Conservation (phyloP, 306 rosid species). For the Trifolium subterraneum region DNA sequence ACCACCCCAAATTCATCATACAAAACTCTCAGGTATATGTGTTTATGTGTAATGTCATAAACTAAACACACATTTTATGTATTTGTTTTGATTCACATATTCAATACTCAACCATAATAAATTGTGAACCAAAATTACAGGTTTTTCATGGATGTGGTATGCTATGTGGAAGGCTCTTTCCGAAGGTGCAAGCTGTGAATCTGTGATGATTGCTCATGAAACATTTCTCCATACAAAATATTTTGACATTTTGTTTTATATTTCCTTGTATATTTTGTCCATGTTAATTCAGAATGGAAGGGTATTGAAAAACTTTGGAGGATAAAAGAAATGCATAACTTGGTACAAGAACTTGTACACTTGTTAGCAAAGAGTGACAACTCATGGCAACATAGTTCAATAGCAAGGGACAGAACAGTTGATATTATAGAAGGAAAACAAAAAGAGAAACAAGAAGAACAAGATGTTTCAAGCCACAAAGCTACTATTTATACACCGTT, state of each 20-base stretch:
- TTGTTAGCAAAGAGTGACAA: slow-evolving; percentile 41
- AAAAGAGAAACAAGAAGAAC: not conserved
- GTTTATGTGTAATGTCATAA: not conserved
- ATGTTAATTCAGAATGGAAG: slow-evolving; percentile 41
- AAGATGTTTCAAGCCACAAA: not conserved
- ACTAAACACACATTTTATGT: not conserved
- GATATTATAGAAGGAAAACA: not conserved
- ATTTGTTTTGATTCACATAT: not conserved
- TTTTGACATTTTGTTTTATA: not conserved
- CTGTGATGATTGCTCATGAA: slow-evolving; percentile 10
- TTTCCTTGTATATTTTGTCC: slow-evolving; percentile 1
- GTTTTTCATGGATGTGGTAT: slow-evolving; percentile 42
- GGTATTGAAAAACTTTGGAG: slow-evolving; percentile 48
- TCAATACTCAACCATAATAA: slow-evolving; percentile 7
- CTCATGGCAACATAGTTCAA: slow-evolving; percentile 36
- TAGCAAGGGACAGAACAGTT: slow-evolving; percentile 38
- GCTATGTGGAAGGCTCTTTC: slow-evolving; percentile 45
- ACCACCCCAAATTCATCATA: slow-evolving; percentile 11
- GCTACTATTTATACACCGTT: slow-evolving; percentile 44
- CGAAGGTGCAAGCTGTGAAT: slow-evolving; percentile 33
- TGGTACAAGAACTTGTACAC: slow-evolving; percentile 37
- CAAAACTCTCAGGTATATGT: slow-evolving; percentile 38
- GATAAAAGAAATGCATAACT: slow-evolving; percentile 43
- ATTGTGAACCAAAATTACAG: slow-evolving; percentile 38
- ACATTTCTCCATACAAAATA: slow-evolving; percentile 2